A percentile compares a stretch with the other conserved stretches of the same genome.
Evolutionary conservation across 1,284 basidiomycete species (phyloP).

Genomic region (Phylloporus sp.): DNA sequence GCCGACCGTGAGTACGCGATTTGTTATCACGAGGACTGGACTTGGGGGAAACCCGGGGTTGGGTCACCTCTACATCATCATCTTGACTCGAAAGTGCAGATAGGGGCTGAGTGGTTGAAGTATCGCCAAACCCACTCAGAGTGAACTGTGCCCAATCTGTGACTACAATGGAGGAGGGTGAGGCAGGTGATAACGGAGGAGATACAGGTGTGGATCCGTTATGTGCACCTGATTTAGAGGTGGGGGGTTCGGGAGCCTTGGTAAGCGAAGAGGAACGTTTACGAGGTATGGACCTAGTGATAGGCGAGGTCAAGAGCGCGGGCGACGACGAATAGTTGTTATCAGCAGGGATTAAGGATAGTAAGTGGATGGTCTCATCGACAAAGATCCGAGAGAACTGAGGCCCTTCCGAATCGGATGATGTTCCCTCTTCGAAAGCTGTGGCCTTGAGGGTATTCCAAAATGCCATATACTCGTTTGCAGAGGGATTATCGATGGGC

Average conservation of each 20-base stretch:
- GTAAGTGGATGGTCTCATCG: slow-evolving; percentile 65
- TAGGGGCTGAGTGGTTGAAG: slow-evolving; percentile 48
- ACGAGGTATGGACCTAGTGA: slow-evolving; percentile 21
- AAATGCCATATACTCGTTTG: slow-evolving; percentile 43
- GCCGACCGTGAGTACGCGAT: slow-evolving; percentile 26
- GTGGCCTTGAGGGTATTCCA: slow-evolving; percentile 58
- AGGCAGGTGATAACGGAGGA: slow-evolving; percentile 30
- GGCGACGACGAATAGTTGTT: slow-evolving; percentile 22
- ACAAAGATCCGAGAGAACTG: slow-evolving; percentile 55
- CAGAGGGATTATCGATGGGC: slow-evolving; percentile 39
- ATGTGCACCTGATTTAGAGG: slow-evolving; percentile 1
- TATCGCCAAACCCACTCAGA: slow-evolving; percentile 61
- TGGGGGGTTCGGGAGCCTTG: slow-evolving; percentile 15
- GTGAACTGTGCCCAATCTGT: slow-evolving; percentile 65
- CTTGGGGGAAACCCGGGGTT: slow-evolving; percentile 39
- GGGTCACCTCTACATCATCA: slow-evolving; percentile 64
- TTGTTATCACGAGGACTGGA: slow-evolving; percentile 25
- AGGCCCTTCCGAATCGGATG: slow-evolving; percentile 28
- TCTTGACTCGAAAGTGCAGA: slow-evolving; percentile 56
- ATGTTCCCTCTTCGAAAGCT: slow-evolving; percentile 29
- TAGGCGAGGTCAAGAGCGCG: slow-evolving; percentile 27
- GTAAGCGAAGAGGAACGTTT: slow-evolving; percentile 26
- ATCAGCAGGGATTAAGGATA: slow-evolving; percentile 30
- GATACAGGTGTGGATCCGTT: slow-evolving; percentile 20
- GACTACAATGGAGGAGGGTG: slow-evolving; percentile 27